phyloP scores from a whole-genome alignment of 164 flowering plant genomes.

The Annona squamosa region DNA sequence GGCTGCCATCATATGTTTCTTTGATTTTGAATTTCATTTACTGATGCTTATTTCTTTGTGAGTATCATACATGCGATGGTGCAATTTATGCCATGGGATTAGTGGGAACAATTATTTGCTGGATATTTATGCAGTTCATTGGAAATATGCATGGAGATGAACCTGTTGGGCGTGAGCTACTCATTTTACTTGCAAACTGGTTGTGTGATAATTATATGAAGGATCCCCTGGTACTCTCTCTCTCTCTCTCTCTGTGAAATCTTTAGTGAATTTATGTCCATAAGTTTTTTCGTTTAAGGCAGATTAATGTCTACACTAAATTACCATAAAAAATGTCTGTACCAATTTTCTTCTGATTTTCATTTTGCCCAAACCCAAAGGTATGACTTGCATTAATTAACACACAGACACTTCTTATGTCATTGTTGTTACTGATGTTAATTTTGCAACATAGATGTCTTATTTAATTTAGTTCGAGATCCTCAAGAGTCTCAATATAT shows the following conservation, averaged over 20 bases:
- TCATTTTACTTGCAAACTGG: constrained; percentile 82
- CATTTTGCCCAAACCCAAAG: background rate
- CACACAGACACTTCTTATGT: background rate
- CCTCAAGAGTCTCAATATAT: too few relatives aligned
- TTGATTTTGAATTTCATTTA: background rate
- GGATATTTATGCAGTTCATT: constrained; percentile 49
- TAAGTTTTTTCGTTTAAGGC: background rate
- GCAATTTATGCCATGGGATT: background rate
- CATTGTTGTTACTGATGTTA: too few relatives aligned
- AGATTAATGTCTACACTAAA: background rate
- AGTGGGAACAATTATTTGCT: constrained; percentile 2
- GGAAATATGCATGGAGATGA: constrained; percentile 99
- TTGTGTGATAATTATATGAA: constrained; percentile 76
- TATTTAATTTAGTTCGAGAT: too few relatives aligned
- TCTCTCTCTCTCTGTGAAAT: background rate
- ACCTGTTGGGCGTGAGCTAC: constrained; percentile 95
- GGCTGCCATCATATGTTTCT: background rate
- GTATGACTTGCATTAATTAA: background rate
- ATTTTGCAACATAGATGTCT: too few relatives aligned
- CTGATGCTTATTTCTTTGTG: constrained; percentile 1
- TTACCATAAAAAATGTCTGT: background rate
- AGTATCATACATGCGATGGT: background rate
- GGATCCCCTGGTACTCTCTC: constrained; percentile 66
- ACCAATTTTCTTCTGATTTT: background rate
- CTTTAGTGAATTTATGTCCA: background rate